Percentiles rank a stretch among this genome's conserved stretches.
phyloP scores from a whole-genome alignment of 768 basidiomycete genomes.

The Suillus paluster region DNA sequence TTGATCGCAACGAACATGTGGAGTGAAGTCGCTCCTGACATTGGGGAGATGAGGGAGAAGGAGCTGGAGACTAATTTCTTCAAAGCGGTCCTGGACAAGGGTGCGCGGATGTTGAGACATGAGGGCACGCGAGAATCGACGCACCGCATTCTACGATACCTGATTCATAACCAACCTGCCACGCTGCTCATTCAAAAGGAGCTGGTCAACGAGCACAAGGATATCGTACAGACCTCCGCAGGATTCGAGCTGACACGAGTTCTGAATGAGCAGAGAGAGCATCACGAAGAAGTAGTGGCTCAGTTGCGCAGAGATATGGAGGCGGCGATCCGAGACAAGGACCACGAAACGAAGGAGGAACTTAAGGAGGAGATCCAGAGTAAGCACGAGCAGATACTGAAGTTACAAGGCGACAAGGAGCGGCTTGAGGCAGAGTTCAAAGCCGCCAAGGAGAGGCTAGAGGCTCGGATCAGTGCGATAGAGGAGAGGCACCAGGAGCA shows the following conservation, averaged over 20 bases:
- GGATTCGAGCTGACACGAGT: constrained; percentile 50
- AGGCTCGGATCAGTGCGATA: constrained; percentile 1
- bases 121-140: constrained; percentile 42
- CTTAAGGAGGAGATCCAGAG: constrained; percentile 34
- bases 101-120: constrained; percentile 43
- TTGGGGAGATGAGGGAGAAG: constrained; percentile 39
- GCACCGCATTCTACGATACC: constrained; percentile 39
- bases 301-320: constrained; percentile 46
- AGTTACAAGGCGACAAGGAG: neutral
- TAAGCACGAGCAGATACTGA: constrained; percentile 7
- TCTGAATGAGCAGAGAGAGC: constrained; percentile 43
- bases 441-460: constrained; percentile 7
- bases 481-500: constrained; percentile 9
- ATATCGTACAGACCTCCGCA: constrained; percentile 49
- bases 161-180: constrained; percentile 40
- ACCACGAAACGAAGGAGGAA: constrained; percentile 43
- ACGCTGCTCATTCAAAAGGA: constrained; percentile 52
- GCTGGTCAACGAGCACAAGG: constrained; percentile 41
- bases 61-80: constrained; percentile 47
- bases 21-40: constrained; percentile 34
- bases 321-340: constrained; percentile 41
- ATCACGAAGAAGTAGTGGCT: constrained; percentile 45
- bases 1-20: constrained; percentile 52
- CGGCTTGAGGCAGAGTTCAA: constrained; percentile 7
- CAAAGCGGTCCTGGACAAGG: constrained; percentile 44